Evolutionary conservation across 306 rosid genomes (phyloP), one percentile per base, ranked within the genome.

Genomic region (Alnus glutinosa): DNA sequence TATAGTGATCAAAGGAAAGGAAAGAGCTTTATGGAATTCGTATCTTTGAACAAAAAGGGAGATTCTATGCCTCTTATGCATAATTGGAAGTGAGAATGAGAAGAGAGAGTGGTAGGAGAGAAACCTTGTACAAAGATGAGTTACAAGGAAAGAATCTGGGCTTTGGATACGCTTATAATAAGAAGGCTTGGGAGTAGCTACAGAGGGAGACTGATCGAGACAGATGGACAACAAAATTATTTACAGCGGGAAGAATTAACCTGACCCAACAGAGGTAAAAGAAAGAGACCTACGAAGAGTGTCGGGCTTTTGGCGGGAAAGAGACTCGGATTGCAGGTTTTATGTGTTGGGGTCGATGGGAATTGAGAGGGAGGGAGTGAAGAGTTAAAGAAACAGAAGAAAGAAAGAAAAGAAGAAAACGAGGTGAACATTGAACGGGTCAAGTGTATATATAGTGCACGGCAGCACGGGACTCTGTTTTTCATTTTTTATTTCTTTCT

Each of bases 291-390:
- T 7, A 8, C 14, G 37, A 48, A 62, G 44, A 11, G 19, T 64
- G 19, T 39, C 28, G 28, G 48, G 28, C 16, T 15, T 55, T 87
- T 84, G 90, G 90, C 86, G 86, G 88, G 86, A 87, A 82, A 58
- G 23, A 14, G 34, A 18, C 30, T 32, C n/a, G 44, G 63, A 4
- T 57, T 9, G 44, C 69, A 30, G 39, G 9, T 5, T 32, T 14
- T 32, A 9, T 34, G 18, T 14, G 2, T 30, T 34, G 46, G 28
- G 9, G 3, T 13, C 8, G 81, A 78, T 55, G 74, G 81, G 55
- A 23, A 23, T 23, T 23, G 28, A 23, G 28, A 36, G 48, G 47
- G 67, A 63, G 58, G 42, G 50, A 12, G 32, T 0, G 37, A 42
- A 18, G 75, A 16, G 1, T 28, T 15, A 13, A 13, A 36, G 49